Evolutionary conservation across 306 rosid genomes (phyloP).

Genomic region (Trichosanthes truncata): DNA sequence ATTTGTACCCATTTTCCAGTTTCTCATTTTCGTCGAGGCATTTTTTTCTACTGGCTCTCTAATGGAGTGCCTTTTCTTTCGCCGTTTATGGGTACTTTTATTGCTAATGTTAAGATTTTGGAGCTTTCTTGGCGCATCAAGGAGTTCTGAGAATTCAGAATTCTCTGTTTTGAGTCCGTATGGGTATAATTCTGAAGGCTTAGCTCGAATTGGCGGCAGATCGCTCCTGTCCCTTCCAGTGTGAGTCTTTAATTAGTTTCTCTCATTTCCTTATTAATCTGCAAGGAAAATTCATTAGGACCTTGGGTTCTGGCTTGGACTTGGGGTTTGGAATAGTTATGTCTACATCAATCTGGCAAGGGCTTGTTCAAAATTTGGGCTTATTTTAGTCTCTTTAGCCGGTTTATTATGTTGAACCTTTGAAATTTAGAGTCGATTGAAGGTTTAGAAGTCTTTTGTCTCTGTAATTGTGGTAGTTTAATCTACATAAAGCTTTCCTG

Average conservation of each 20-base stretch:
- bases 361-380: too few species aligned
- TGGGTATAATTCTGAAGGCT: background rate
- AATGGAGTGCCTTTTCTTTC: constrained; percentile 19
- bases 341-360: too few species aligned
- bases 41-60: background rate
- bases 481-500: too few species aligned
- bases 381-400: too few species aligned
- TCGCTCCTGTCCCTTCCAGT: constrained; percentile 38
- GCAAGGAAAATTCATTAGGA: background rate
- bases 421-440: too few species aligned
- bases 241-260: constrained; percentile 17
- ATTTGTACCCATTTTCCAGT: background rate
- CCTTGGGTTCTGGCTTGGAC: background rate
- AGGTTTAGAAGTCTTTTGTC: too few species aligned
- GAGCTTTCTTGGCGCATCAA: background rate
- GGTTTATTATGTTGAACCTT: too few species aligned
- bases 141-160: constrained; percentile 11
- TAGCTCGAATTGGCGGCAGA: constrained; percentile 27
- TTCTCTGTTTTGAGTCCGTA: constrained; percentile 5
- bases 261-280: background rate
- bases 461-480: too few species aligned
- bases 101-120: background rate
- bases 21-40: background rate
- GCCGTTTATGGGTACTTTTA: background rate
- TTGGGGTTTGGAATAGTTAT: too few species aligned